Conservation (phyloP, 225 moss, liverwort and hornwort genomes). For the Physcomitrellopsis africana region DNA sequence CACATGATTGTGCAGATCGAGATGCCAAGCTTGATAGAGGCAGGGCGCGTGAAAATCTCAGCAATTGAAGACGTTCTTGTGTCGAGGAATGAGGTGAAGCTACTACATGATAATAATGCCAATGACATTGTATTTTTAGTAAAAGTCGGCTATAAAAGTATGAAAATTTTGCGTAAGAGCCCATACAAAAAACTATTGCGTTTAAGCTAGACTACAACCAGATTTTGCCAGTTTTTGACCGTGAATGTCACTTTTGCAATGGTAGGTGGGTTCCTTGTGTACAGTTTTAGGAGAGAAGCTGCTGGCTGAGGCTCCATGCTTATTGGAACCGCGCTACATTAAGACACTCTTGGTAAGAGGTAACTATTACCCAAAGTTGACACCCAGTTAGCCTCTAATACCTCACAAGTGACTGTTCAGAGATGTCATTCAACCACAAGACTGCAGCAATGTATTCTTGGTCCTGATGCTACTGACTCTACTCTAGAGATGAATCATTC, state of each 20-base stretch:
- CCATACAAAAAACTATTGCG: too few species aligned
- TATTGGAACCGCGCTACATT: conserved; percentile 65
- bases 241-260: conserved; percentile 2
- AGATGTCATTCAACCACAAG: neutral
- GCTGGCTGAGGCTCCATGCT: conserved; percentile 42
- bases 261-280: conserved; percentile 64
- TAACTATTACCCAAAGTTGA: neutral
- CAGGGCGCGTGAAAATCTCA: conserved; percentile 44
- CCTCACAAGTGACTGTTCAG: too few species aligned
- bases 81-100: conserved; percentile 45
- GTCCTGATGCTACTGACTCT: neutral
- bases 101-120: too few species aligned
- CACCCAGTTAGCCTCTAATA: neutral
- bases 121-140: too few species aligned
- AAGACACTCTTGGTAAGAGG: conserved; percentile 67
- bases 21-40: conserved; percentile 26
- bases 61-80: conserved; percentile 44
- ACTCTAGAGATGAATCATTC: neutral
- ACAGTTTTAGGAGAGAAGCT: conserved; percentile 58
- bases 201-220: too few species aligned
- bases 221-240: neutral
- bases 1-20: conserved; percentile 40
- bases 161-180: too few species aligned
- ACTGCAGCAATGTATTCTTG: conserved; percentile 13
- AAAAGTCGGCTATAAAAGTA: too few species aligned